These are phyloP conservation scores for Marasmius fiardii DNA, from an alignment of 1,284 basidiomycete genomes.

Conservation along the genomic window DNA sequence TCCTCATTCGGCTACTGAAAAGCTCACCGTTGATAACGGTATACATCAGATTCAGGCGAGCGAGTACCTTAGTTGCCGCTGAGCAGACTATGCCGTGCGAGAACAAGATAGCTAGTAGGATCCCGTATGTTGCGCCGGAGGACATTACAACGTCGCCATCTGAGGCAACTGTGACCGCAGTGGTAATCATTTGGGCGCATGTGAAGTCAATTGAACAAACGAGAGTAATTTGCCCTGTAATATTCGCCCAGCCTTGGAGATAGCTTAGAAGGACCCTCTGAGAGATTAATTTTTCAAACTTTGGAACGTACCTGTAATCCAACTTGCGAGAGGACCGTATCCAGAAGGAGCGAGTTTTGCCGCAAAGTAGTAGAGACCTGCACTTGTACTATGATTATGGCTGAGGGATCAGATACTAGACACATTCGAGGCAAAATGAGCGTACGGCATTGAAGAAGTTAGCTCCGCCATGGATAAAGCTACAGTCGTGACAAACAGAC, in stretches of 20 bases:
- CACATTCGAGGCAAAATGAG: conserved; percentile 13
- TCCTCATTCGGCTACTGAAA: conserved; percentile 2
- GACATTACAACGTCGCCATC: conserved; percentile 50
- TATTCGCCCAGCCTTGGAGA: conserved; percentile 49
- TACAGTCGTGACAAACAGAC: conserved; percentile 62
- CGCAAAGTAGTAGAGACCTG: conserved; percentile 73
- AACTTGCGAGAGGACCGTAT: conserved; percentile 61
- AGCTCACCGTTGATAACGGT: conserved; percentile 56
- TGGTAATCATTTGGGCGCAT: conserved; percentile 75
- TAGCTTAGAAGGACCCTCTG: neutral
- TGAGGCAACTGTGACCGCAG: conserved; percentile 60
- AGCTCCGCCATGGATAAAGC: conserved; percentile 73
- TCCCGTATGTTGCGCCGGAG: conserved; percentile 63
- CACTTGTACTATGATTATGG: conserved; percentile 48
- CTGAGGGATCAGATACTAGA: neutral
- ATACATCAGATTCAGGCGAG: conserved; percentile 67
- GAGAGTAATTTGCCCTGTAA: conserved; percentile 57
- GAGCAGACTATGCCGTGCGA: conserved; percentile 69
- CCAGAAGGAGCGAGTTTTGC: conserved; percentile 62
- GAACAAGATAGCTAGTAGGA: conserved; percentile 59
- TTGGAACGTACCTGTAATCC: conserved; percentile 62
- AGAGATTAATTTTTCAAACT: no score
- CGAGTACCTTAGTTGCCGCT: conserved; percentile 61
- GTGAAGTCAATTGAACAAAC: conserved; percentile 76
- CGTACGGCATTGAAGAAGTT: conserved; percentile 73